Conservation (phyloP, 2,329 filamentous ascomycete genomes). For the Fusarium kyushuense region DNA sequence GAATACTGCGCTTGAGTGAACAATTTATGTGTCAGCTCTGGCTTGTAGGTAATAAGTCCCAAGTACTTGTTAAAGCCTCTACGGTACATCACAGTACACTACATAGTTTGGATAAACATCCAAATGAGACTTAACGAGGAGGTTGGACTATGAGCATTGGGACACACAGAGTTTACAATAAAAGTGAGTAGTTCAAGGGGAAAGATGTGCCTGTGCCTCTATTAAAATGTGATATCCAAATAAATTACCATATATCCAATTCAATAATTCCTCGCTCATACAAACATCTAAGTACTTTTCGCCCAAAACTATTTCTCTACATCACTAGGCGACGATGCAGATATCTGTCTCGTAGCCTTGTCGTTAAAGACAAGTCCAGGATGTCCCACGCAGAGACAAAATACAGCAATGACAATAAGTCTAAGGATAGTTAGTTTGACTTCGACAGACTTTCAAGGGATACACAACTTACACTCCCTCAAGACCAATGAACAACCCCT, state of each 20-base stretch:
- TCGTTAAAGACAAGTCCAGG: slow-evolving; percentile 52
- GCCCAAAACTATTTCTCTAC: slow-evolving; percentile 8
- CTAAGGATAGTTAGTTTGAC: slow-evolving; percentile 38
- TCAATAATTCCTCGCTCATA: rapidly evolving
- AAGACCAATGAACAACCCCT: slow-evolving; percentile 65
- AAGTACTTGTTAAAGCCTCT: background rate
- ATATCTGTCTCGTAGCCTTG: background rate
- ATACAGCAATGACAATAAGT: slow-evolving; percentile 53
- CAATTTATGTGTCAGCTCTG: background rate
- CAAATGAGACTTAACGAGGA: rapidly evolving
- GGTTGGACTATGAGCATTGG: too few species aligned
- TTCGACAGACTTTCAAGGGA: rapidly evolving
- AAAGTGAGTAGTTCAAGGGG: background rate
- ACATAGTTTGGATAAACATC: too few species aligned
- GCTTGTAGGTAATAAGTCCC: rapidly evolving
- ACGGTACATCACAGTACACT: too few species aligned
- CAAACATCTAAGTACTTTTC: background rate
- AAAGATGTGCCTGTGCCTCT: background rate
- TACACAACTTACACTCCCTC: slow-evolving; percentile 60
- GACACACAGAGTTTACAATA: background rate
- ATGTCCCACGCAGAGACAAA: slow-evolving; percentile 54
- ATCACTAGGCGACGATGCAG: slow-evolving; percentile 14
- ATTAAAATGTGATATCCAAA: background rate
- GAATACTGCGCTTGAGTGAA: background rate
- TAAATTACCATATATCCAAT: too few species aligned